These are phyloP conservation scores for Nannochloropsis granulata DNA, from an alignment of 108 stramenopile genomes.

Conservation along the genomic window DNA sequence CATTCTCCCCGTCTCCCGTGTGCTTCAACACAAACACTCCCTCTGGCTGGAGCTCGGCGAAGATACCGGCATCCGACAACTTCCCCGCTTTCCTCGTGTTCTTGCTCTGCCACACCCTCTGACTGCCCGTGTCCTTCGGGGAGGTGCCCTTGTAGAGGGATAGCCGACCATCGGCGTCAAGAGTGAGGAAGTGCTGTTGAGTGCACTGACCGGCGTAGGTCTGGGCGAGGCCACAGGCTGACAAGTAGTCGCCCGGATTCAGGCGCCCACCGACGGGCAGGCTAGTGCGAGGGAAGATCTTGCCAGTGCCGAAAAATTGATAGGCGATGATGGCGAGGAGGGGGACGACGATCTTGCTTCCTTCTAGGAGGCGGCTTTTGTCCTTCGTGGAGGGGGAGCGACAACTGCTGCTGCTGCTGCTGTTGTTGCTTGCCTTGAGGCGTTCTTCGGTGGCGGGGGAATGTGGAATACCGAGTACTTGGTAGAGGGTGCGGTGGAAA, in stretches of 20 bases:
- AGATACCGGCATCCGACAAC: neutral
- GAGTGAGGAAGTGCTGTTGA: neutral
- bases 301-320: neutral
- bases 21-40: neutral
- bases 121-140: neutral
- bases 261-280: neutral
- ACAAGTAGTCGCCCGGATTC: neutral
- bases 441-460: neutral
- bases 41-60: neutral
- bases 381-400: neutral
- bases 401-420: neutral
- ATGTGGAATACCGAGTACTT: conserved; percentile 1
- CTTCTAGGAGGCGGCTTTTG: neutral
- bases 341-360: neutral
- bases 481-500: conserved; percentile 9
- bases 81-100: neutral
- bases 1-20: neutral
- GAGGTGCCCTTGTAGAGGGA: neutral
- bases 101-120: neutral
- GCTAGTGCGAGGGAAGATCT: neutral
- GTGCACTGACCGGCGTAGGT: neutral
- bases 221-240: neutral
- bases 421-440: neutral
- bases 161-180: neutral
- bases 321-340: neutral